Conservation (phyloP, 345 rosid genomes). For the Citrus mangshanensis region DNA sequence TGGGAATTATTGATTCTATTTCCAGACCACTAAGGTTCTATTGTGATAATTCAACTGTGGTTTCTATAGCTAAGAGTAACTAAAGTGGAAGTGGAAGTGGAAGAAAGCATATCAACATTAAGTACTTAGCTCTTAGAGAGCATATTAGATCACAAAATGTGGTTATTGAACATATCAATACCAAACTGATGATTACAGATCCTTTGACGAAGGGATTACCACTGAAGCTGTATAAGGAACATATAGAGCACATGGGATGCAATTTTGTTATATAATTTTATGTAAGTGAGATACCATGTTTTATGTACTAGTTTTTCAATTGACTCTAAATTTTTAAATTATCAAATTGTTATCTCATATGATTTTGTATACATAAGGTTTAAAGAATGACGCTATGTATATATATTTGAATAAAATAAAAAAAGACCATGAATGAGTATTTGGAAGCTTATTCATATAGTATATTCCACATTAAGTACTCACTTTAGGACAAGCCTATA, state of each 20-base stretch:
- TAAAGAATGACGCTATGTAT: neutral
- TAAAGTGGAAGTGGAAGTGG: neutral
- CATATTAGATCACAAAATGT: neutral
- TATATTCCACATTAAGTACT: neutral
- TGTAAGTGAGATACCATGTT: neutral
- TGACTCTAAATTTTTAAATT: neutral
- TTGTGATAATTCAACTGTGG: neutral
- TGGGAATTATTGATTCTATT: neutral
- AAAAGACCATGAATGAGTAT: neutral
- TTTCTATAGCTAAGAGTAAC: neutral
- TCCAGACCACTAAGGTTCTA: neutral
- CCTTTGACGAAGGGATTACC: neutral
- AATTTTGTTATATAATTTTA: neutral
- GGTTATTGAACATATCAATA: neutral
- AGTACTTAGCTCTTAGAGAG: neutral
- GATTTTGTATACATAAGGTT: neutral
- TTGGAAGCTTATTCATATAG: no score
- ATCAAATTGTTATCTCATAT: neutral
- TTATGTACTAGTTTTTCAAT: neutral
- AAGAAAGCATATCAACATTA: neutral
- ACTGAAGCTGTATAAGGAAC: neutral
- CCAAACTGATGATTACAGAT: neutral
- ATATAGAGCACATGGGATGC: neutral
- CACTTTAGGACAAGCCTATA: neutral
- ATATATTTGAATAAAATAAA: neutral